Evolutionary conservation across 129 eudicot species (phyloP), one percentile per base, ranked within the genome.

Genomic region (Flaveria ramosissima): DNA sequence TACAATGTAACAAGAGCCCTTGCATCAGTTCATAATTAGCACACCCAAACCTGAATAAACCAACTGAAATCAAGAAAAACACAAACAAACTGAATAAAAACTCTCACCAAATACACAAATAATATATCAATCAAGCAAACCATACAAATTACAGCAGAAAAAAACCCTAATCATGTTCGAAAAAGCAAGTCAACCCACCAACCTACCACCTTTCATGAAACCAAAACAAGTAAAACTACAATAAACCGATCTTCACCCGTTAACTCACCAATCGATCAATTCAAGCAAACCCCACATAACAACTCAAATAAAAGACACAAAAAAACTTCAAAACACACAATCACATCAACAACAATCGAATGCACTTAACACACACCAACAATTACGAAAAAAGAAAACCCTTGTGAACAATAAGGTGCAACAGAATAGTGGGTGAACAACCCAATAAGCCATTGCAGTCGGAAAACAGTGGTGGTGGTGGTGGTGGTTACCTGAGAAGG

Each of bases 181-280:
- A 70, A 68, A 53, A 71, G 0, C n/a, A 91, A 91, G 93, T 88
- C 93, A 91, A 88, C 92, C 56, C 90, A 78, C 85, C 92, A 88
- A 88, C 90, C 89, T 87, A 89, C 92, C 92, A 89, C 95, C 95
- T 89, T 92, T 85, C 81, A 47, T 76, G 73, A 63, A 79, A 78
- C 14, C 30, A 77, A 67, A 70, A 68, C 53, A 45, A 69, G 27
- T 61, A 20, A 75, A 24, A 71, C 27, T 7, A 68, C 52, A 57
- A 79, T 42, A 57, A 70, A 50, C 78, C 82, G 77, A 68, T 21
- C 9, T 30, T 30, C 36, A 30, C 36, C 36, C 36, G 0, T 30
- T 30, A 2, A 30, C 36, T 30, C 36, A 30, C 10, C 60, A 36
- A 6, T 36, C 41, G 1, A 36, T 36, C 41, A 36, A 36, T 36